Conservation (phyloP, 176 grass and related monocot species). For the Musa beccarii region DNA sequence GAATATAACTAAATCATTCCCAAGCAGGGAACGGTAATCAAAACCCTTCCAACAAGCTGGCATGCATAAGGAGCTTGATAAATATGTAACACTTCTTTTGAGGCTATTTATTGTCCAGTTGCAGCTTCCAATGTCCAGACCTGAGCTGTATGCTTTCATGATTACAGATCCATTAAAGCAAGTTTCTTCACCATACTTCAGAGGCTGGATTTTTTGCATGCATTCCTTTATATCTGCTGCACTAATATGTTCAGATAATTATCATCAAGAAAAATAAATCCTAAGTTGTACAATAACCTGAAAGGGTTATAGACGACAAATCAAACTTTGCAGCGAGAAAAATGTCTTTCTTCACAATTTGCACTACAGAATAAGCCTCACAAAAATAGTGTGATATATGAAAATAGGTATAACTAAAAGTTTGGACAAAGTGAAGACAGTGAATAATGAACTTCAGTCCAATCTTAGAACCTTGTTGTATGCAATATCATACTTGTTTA, state of each 20-base stretch:
- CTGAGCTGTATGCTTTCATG: conserved; percentile 82
- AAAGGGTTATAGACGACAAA: neutral
- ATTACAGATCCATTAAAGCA: conserved; percentile 81
- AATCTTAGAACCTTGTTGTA: neutral
- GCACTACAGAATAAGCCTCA: neutral
- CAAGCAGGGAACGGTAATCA: conserved; percentile 46
- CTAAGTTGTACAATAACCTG: neutral
- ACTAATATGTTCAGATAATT: conserved; percentile 23
- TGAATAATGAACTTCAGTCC: neutral
- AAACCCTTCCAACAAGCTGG: conserved; percentile 65
- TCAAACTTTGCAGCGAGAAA: neutral
- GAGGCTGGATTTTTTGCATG: conserved; percentile 48
- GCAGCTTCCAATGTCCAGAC: conserved; percentile 85
- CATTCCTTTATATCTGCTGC: conserved; percentile 57
- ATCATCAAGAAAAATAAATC: neutral
- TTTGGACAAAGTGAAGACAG: no score
- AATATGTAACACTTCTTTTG: conserved; percentile 50
- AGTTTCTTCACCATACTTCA: conserved; percentile 68
- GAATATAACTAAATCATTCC: conserved; percentile 74
- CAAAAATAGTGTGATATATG: no score
- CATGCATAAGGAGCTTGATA: conserved; percentile 68
- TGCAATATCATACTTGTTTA: neutral
- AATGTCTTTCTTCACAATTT: neutral
- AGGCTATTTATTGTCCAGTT: conserved; percentile 67
- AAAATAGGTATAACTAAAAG: no score